A percentile compares a stretch with the other conserved stretches of the same genome.
Evolutionary conservation across 805 yeast genomes (phyloP).

Genomic region (Pichia cabralensis): DNA sequence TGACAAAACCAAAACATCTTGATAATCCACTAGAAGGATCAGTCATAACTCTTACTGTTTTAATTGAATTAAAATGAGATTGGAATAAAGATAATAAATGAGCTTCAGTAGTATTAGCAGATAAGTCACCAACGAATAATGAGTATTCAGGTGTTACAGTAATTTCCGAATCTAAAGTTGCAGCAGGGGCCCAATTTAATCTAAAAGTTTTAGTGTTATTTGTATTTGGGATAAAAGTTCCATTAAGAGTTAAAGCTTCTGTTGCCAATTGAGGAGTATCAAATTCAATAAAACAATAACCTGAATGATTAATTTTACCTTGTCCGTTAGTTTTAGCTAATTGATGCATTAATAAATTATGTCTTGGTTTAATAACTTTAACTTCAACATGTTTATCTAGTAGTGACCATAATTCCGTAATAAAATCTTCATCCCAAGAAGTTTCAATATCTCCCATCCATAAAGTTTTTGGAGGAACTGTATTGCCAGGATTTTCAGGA

Average conservation of each 20-base stretch:
- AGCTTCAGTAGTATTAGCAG: slow-evolving; percentile 74
- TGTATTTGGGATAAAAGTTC: slow-evolving; percentile 51
- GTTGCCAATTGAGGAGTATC: slow-evolving; percentile 60
- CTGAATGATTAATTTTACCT: slow-evolving; percentile 30
- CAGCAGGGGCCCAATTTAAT: slow-evolving; percentile 79
- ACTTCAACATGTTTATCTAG: slow-evolving; percentile 49
- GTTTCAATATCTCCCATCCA: slow-evolving; percentile 91
- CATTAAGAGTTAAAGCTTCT: slow-evolving; percentile 56
- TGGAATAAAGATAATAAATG: slow-evolving; percentile 66
- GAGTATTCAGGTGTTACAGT: slow-evolving; percentile 70
- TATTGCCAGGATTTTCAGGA: slow-evolving; percentile 40
- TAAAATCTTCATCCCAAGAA: slow-evolving; percentile 58
- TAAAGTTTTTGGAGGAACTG: slow-evolving; percentile 53
- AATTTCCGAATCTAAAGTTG: slow-evolving; percentile 61
- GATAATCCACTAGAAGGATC: slow-evolving; percentile 73
- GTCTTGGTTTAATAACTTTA: slow-evolving; percentile 47
- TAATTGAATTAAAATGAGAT: slow-evolving; percentile 52
- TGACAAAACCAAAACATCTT: slow-evolving; percentile 72
- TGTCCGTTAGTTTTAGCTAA: slow-evolving; percentile 21
- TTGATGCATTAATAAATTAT: slow-evolving; percentile 27
- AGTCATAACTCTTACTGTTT: slow-evolving; percentile 78
- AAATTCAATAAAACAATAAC: slow-evolving; percentile 75
- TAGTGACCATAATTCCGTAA: slow-evolving; percentile 50
- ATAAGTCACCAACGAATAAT: slow-evolving; percentile 72
- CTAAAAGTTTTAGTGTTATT: slow-evolving; percentile 55